Conservation (phyloP, 345 rosid genomes). For the Sisymbrium irio region DNA sequence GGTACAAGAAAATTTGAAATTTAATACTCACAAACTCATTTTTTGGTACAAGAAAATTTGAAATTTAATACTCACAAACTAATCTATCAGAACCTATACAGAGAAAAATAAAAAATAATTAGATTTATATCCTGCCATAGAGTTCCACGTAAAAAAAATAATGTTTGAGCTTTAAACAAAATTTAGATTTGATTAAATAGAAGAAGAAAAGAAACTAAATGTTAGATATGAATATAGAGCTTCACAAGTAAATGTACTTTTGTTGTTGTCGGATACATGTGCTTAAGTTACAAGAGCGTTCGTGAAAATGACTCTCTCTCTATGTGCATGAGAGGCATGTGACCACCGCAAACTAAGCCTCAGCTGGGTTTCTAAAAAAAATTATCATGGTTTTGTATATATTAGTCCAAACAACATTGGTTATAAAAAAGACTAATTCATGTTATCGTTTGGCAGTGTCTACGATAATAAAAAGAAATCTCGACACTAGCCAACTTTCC, state of each 20-base stretch:
- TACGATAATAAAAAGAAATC: slow-evolving; percentile 2
- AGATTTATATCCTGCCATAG: neutral
- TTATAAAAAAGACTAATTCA: neutral
- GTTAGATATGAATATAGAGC: neutral
- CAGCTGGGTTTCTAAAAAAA: neutral
- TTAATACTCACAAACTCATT: neutral
- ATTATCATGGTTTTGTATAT: neutral
- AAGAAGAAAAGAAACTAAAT: neutral
- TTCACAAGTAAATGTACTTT: slow-evolving; percentile 24
- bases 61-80: neutral
- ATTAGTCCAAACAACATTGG: slow-evolving; percentile 10
- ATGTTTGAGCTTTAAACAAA: neutral
- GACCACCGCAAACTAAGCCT: slow-evolving; percentile 37
- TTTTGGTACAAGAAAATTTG: neutral
- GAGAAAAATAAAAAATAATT: neutral
- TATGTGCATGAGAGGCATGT: slow-evolving; percentile 39
- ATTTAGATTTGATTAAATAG: neutral
- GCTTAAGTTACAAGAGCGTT: slow-evolving; percentile 21
- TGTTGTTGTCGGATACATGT: slow-evolving; percentile 35
- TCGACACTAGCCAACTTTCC: slow-evolving; percentile 10
- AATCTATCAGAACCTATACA: neutral
- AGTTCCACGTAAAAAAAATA: neutral
- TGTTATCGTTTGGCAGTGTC: slow-evolving; percentile 11
- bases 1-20: neutral
- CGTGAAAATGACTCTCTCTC: slow-evolving; percentile 16